Evolutionary conservation across 768 basidiomycete genomes (phyloP).

Genomic region (Collybiopsis luxurians): DNA sequence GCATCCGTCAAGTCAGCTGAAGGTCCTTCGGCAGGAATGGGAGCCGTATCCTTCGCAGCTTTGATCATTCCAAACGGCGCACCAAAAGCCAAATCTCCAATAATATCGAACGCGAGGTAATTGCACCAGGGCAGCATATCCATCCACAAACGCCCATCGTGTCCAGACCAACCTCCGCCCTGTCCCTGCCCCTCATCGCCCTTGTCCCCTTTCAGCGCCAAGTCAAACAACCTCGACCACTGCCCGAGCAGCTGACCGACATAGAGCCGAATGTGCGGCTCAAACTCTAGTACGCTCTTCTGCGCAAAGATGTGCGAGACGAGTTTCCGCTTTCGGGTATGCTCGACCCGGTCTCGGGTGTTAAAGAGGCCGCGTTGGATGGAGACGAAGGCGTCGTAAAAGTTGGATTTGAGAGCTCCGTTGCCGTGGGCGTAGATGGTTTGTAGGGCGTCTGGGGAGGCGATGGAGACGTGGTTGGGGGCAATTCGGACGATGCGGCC

Average conservation of each 20-base stretch:
- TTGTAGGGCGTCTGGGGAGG: conserved; percentile 73
- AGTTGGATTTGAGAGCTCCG: conserved; percentile 77
- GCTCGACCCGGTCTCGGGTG: conserved; percentile 72
- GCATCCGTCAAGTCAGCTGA: conserved; percentile 45
- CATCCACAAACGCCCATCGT: conserved; percentile 67
- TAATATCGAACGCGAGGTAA: conserved; percentile 65
- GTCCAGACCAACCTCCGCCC: conserved; percentile 57
- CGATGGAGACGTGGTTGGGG: conserved; percentile 75
- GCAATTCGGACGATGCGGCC: conserved; percentile 76
- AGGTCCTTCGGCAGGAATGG: conserved; percentile 57
- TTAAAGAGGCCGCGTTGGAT: conserved; percentile 75
- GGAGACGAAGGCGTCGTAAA: conserved; percentile 79
- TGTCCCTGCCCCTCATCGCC: conserved; percentile 65
- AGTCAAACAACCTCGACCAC: conserved; percentile 70
- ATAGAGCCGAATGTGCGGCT: conserved; percentile 68
- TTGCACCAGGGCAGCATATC: conserved; percentile 64
- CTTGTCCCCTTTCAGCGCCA: conserved; percentile 50
- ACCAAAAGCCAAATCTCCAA: conserved; percentile 86
- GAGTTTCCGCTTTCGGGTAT: conserved; percentile 89
- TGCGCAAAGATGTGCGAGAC: conserved; percentile 83
- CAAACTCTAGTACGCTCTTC: conserved; percentile 84
- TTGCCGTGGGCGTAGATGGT: conserved; percentile 81
- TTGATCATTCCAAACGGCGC: conserved; percentile 87
- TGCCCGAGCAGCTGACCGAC: conserved; percentile 60
- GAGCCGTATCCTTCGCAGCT: conserved; percentile 68